These are phyloP conservation scores for Ophiostoma perfectum DNA, from an alignment of 2,329 filamentous ascomycete genomes.

Conservation along the genomic window DNA sequence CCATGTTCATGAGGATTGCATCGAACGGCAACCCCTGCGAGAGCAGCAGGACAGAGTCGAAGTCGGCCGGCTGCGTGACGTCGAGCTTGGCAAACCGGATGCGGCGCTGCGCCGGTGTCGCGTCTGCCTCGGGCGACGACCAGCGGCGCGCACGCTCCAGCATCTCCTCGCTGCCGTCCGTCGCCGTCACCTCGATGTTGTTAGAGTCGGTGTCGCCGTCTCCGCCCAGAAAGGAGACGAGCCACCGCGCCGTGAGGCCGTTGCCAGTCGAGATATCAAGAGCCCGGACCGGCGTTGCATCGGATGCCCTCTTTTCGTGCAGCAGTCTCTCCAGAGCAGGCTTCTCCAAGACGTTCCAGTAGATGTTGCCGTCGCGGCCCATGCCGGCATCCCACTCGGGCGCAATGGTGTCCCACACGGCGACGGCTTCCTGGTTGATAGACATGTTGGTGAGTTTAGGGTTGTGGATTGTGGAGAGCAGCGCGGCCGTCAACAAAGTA, in stretches of 20 bases:
- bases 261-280: slow-evolving; percentile 4
- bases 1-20: slow-evolving; percentile 45
- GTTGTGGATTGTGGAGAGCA: background rate
- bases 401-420: slow-evolving; percentile 40
- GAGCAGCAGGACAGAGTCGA: background rate
- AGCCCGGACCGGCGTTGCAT: background rate
- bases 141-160: background rate
- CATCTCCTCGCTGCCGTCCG: background rate
- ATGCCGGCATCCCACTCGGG: slow-evolving; percentile 40
- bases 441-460: background rate
- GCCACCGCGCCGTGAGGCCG: background rate
- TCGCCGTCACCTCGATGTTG: background rate
- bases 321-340: slow-evolving; percentile 39
- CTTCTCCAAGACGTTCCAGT: slow-evolving; percentile 40
- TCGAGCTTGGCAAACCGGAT: background rate
- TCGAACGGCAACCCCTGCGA: slow-evolving; percentile 34
- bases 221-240: background rate
- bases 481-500: too few species aligned
- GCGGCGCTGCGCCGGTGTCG: background rate
- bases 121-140: background rate
- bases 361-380: slow-evolving; percentile 40
- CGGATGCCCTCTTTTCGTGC: background rate
- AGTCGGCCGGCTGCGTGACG: background rate
- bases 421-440: slow-evolving; percentile 27
- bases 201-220: background rate